These are phyloP conservation scores for Inonotus hispidus DNA, from an alignment of 1,284 basidiomycete genomes.

Conservation along the genomic window DNA sequence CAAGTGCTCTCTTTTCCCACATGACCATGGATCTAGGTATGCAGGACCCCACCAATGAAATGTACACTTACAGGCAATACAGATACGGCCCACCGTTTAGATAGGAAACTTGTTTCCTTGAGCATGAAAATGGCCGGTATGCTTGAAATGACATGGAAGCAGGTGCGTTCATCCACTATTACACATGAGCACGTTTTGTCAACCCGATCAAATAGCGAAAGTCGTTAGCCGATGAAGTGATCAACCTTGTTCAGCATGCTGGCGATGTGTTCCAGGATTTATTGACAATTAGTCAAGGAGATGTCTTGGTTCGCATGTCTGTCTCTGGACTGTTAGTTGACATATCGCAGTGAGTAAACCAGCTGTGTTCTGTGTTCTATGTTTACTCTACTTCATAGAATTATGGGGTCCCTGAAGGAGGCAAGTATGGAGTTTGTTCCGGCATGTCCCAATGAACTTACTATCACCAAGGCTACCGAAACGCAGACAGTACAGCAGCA, in stretches of 20 bases:
- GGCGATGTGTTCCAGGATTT: background rate
- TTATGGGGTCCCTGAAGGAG: no score
- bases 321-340: background rate
- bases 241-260: background rate
- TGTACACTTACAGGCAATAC: no score
- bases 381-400: background rate
- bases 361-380: background rate
- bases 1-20: background rate
- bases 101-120: background rate
- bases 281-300: background rate
- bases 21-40: background rate
- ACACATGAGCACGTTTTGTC: background rate
- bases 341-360: background rate
- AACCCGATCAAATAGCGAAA: background rate
- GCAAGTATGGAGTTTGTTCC: no score
- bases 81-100: background rate
- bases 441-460: background rate
- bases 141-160: background rate
- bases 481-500: background rate
- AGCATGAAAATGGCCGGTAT: background rate
- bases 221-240: background rate
- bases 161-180: background rate
- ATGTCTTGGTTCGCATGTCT: background rate
- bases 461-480: background rate
- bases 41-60: no score